Evolutionary conservation across 2,329 filamentous ascomycete species (phyloP), one percentile per base, ranked within the genome.

Genomic region (Stromatinia cepivora): DNA sequence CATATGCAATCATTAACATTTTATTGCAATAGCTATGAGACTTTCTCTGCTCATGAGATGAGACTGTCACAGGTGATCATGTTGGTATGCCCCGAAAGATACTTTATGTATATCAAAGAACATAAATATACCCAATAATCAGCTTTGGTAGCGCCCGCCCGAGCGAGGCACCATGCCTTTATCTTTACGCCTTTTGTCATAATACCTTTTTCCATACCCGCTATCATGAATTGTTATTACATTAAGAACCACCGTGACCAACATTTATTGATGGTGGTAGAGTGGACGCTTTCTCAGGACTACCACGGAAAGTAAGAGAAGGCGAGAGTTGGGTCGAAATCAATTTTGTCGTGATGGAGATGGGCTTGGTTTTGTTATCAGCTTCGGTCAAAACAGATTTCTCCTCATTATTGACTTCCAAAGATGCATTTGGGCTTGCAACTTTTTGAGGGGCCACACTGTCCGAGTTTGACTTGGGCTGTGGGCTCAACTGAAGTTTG

Each of bases 221-320:
- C 63, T 56, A 58, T 58, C 59, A 56, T 53, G 10, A 64, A 46
- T 25, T 46, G 45, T 28, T 64, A 69, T n/a, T 54, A 69, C 48
- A 69, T 72, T 45, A 72, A 64, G 70, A 65, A 58, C 66, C 67
- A 54, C 69, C 70, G 50, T 70, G 70, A 34, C 71, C 71, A 58
- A 77, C 73, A 71, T 75, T 70, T 57, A 77, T 73, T 42, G 76
- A 71, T 52, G 71, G 65, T 5, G 65, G 62, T 25, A 76, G 73
- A 45, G 71, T 48, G 66, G 81, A 80, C 64, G 80, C 75, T 80
- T 88, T 88, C 76, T 89, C 87, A 34, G 87, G 87, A 75, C 87
- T 89, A 73, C 85, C 85, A 75, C 87, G 84, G 80, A 87, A 86
- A 75, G 87, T 86, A 74, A 89, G 78, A 20, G 76, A 75, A 56